These are phyloP conservation scores for Globisporangium orthogonon DNA, from an alignment of 352 stramenopile species.

Conservation along the genomic window DNA sequence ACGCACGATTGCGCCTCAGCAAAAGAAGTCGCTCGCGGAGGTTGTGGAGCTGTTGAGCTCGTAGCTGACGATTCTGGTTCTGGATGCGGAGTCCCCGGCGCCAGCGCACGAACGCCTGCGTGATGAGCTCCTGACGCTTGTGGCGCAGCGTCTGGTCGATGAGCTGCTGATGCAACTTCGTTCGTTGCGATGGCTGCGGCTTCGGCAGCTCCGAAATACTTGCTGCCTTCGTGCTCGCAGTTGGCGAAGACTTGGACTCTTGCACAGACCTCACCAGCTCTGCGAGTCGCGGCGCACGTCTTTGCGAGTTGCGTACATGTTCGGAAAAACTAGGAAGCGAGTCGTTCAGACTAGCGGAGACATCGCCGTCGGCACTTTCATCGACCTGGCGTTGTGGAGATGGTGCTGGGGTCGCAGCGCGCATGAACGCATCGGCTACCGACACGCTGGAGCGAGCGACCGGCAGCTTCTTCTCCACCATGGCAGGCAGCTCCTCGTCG, in stretches of 20 bases:
- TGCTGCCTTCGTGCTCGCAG: not conserved
- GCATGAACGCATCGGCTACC: not conserved
- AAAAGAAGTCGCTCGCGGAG: constrained; percentile 14
- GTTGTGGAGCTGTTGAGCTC: constrained; percentile 21
- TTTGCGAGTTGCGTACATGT: constrained; percentile 11
- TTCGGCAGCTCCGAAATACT: not conserved
- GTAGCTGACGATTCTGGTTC: constrained; percentile 26
- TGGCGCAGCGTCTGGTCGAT: constrained; percentile 45
- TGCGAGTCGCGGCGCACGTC: not conserved
- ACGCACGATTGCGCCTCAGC: constrained; percentile 28
- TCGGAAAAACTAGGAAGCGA: constrained; percentile 31
- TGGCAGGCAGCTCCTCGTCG: constrained; percentile 35
- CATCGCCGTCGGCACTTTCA: constrained; percentile 5
- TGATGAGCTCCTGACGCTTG: constrained; percentile 32
- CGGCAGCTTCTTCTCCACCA: constrained; percentile 39
- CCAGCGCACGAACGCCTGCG: constrained; percentile 44
- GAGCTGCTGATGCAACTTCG: constrained; percentile 44
- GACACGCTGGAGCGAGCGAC: not conserved
- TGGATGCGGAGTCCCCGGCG: constrained; percentile 49
- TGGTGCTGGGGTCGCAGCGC: not conserved
- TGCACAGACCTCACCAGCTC: not conserved
- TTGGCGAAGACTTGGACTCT: not conserved
- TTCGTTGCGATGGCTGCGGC: constrained; percentile 24
- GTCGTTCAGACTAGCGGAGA: constrained; percentile 13
- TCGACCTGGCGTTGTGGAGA: not conserved